Base-by-base conservation (phyloP, 257 asterid species). In the Capsicum chinense region DNA sequence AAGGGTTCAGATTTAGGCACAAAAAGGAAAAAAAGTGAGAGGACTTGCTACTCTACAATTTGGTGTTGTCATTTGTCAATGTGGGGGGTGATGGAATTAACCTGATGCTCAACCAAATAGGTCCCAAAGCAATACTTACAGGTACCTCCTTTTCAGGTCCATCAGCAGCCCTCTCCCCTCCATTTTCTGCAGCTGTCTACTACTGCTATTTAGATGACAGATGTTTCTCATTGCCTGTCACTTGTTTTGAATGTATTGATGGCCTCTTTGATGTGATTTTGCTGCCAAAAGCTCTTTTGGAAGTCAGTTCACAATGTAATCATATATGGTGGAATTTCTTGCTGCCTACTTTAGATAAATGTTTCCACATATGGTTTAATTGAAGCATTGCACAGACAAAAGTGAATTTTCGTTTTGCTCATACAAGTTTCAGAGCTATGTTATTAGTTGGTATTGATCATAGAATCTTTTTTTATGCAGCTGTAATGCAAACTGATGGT, bases 401-500 rank as follows among this genome's bases (percentile, higher is more conserved):
- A 50, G 7, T 60, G 44, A n/a, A 42, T 19, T 39, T 60, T 39
- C 26, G 13, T 81, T 7, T 80, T 15, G 14, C 58, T 37, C 42
- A n/a, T 39, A 12, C 42, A 60, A 37, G 19, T 80, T 39, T 47
- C 21, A 13, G 79, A 69, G 42, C 35, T 82, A n/a, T 63, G 12
- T 50, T 63, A 63, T 71, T 21, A 37, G 47, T 68, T 5, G 54
- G 81, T 50, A 63, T 82, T 78, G 19, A 68, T 54, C 70, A 5
- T n/a, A 76, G 44, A 56, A 57, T 81, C 83, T 71, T 33, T 82
- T 39, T 82, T 59, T 66, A 60, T 86, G 92, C 97, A 96, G 99
- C 99, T 85, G 99, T 96, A 52, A 95, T 96, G 99, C 98, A 97
- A 88, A 92, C 98, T 0, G 98, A 97, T 52, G 98, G 98, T 33